A percentile compares a stretch with the other conserved stretches of the same genome.
Evolutionary conservation across 2,329 filamentous ascomycete genomes (phyloP).

Genomic region (Cytospora mali): DNA sequence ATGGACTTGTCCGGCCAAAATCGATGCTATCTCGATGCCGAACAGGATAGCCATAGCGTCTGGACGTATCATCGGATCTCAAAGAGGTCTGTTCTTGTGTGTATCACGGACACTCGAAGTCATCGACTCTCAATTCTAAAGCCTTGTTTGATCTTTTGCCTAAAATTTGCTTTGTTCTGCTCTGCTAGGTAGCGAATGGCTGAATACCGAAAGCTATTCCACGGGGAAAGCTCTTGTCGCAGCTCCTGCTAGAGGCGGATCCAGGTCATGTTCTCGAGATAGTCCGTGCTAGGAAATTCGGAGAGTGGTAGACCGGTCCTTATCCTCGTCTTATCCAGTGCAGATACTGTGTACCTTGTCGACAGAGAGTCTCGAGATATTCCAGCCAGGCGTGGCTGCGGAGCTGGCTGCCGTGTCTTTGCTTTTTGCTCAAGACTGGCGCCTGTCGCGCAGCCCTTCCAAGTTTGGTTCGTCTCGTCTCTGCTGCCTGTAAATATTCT

Average conservation of each 20-base stretch:
- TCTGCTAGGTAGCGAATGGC: conserved; percentile 19
- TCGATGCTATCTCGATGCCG: not conserved
- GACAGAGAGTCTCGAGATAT: conserved; percentile 16
- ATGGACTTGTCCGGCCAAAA: not conserved
- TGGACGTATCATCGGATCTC: not conserved
- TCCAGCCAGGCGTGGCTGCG: conserved; percentile 1
- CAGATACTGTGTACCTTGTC: conserved; percentile 8
- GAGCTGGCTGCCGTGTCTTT: conserved; percentile 20
- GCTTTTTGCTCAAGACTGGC: conserved; percentile 26
- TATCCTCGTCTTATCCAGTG: conserved; percentile 21
- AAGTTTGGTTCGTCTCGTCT: conserved; percentile 10
- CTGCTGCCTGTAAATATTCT: conserved; percentile 11
- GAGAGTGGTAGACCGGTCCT: conserved; percentile 7
- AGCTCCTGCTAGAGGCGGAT: conserved; percentile 9
- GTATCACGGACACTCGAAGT: conserved; percentile 19
- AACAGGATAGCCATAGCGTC: not conserved
- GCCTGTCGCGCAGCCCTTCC: conserved; percentile 18
- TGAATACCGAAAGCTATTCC: conserved; percentile 9
- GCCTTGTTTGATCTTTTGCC: conserved; percentile 11
- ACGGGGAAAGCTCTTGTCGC: conserved; percentile 16
- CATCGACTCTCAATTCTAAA: conserved; percentile 7
- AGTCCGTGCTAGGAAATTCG: conserved; percentile 6
- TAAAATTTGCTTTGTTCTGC: conserved; percentile 21
- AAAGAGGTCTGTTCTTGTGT: conserved; percentile 7
- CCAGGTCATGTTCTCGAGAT: conserved; percentile 13